Base-by-base conservation (phyloP, 768 basidiomycete species). In the Mycena kentingensis region DNA sequence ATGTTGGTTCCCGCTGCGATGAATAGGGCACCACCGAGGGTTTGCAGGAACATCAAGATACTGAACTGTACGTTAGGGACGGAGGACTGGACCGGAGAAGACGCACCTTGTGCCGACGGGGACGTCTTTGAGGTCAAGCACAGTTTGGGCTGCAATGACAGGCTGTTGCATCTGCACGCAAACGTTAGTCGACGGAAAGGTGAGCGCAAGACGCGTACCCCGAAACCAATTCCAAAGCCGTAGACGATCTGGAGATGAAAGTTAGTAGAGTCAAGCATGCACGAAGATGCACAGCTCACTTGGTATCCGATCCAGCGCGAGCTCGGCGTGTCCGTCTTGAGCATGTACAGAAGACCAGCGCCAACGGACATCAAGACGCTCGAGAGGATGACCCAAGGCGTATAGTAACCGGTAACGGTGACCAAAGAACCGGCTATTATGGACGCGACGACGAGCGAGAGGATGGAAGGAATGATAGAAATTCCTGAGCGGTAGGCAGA, bases 341-440 rank as follows among this genome's bases (percentile, higher is more conserved):
- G 53, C 0, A 67, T 59, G 11, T 63, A 65, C 19, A 79, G 46
- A 5, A 79, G 39, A 4, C 71, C 70, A 21, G 73, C 63, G 7
- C 77, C 73, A 22, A 73, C 36, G 28, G 69, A 49, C n/a, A 66
- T 61, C 4, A 74, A 39, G 2, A 52, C 52, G 71, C 75, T 75
- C 8, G 58, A 60, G 25, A 49, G 21, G 26, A 55, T 32, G 49
- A 58, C 41, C n/a, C 58, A 72, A 0, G 69, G 69, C 7, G 70
- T 49, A 61, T 79, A 81, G 27, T 65, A 61, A 5, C 70, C 66
- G 0, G 69, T 64, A n/a, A 62, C 43, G 18, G 62, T 68, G 28
- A 79, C 67, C 0, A 65, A 24, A 61, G 21, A 70, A 28, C 78
- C 79, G 1, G 62, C 62, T 11, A 75, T 19, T 31, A 81, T 65